A percentile compares a stretch with the other conserved stretches of the same genome.
These are phyloP conservation scores for Mortierella claussenii DNA, from an alignment of 192 early-diverging fungal species.

Conservation along the genomic window DNA sequence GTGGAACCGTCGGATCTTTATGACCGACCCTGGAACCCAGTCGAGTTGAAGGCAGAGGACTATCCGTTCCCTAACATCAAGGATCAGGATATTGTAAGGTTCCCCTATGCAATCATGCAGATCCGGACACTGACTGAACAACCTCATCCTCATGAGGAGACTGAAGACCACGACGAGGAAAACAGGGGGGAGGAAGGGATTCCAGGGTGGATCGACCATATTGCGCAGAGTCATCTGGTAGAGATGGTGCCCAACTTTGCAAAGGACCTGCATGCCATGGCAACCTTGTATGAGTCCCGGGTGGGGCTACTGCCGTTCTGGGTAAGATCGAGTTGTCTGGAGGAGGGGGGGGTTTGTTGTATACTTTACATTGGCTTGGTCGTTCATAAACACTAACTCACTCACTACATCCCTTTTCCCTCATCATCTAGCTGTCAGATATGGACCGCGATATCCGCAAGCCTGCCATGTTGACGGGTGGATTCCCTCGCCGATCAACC, in stretches of 20 bases:
- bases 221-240: constrained; percentile 74
- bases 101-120: constrained; percentile 48
- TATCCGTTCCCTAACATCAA: constrained; percentile 51
- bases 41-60: constrained; percentile 65
- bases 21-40: constrained; percentile 28
- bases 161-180: too few species aligned
- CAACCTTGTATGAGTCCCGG: constrained; percentile 55
- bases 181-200: constrained; percentile 74
- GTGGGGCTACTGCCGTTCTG: constrained; percentile 62
- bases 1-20: constrained; percentile 1
- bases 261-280: constrained; percentile 60
- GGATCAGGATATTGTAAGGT: constrained; percentile 44
- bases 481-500: constrained; percentile 23
- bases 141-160: too few species aligned
- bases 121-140: constrained; percentile 42
- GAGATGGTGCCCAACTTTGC: constrained; percentile 62
- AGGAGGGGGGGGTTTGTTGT: too few species aligned
- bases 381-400: too few species aligned
- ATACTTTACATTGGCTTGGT: too few species aligned
- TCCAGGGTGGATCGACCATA: constrained; percentile 80
- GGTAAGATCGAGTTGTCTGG: too few species aligned
- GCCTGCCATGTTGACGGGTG: constrained; percentile 38
- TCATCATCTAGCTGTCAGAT: constrained; percentile 49
- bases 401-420: not conserved
- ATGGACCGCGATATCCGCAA: constrained; percentile 64